Percentiles rank a stretch among this genome's conserved stretches.
phyloP scores from a whole-genome alignment of 176 grass and related monocot species.

The Coix lacrymajobi region DNA sequence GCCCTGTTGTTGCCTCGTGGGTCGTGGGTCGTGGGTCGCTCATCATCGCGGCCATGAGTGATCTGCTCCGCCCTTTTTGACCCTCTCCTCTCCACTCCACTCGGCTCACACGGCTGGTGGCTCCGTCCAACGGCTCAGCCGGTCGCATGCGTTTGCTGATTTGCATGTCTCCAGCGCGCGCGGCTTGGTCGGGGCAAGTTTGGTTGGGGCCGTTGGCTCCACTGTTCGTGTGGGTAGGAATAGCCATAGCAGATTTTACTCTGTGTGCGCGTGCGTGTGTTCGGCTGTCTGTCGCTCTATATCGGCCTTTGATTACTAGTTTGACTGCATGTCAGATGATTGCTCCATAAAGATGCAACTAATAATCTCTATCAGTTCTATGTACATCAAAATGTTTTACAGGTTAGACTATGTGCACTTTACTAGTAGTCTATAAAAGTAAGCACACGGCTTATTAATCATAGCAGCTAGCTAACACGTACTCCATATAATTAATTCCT shows the following conservation, averaged over 20 bases:
- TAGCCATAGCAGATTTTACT: neutral
- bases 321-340: neutral
- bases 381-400: too few relatives aligned
- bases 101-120: neutral
- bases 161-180: neutral
- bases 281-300: neutral
- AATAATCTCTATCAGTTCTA: too few relatives aligned
- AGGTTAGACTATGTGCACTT: too few relatives aligned
- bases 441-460: too few relatives aligned
- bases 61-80: constrained; percentile 16
- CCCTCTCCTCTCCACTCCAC: neutral
- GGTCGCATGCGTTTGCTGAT: too few relatives aligned
- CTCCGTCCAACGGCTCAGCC: neutral
- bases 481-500: too few relatives aligned
- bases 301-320: neutral
- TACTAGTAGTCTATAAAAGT: too few relatives aligned
- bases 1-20: neutral
- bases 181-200: neutral
- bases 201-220: neutral
- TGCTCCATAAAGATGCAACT: too few relatives aligned
- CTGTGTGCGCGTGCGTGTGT: neutral
- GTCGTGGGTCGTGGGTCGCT: neutral
- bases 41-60: neutral
- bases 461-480: too few relatives aligned
- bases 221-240: neutral